phyloP scores from a whole-genome alignment of 768 basidiomycete genomes.

The Suillus subluteus region DNA sequence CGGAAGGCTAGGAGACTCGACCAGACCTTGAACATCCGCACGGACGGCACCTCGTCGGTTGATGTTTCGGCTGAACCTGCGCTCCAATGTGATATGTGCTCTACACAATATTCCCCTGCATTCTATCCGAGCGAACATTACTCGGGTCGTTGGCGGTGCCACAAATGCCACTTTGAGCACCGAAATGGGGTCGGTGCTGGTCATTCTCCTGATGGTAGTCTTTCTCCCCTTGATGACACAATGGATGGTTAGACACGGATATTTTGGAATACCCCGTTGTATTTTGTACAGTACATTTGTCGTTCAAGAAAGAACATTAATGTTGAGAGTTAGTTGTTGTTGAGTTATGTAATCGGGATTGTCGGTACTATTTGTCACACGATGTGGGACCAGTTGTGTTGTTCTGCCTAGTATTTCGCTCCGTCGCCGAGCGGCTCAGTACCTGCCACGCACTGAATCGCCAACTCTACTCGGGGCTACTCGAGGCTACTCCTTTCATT shows the following conservation, averaged over 20 bases:
- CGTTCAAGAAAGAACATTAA: background rate
- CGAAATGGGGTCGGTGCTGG: background rate
- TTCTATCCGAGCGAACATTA: slow-evolving; percentile 56
- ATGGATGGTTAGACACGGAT: background rate
- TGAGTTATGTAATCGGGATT: slow-evolving; percentile 6
- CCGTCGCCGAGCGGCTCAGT: slow-evolving; percentile 4
- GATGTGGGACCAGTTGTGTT: background rate
- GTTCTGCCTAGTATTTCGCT: slow-evolving; percentile 16
- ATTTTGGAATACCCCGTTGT: background rate
- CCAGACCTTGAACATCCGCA: slow-evolving; percentile 56
- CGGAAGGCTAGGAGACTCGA: slow-evolving; percentile 91
- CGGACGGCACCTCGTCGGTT: slow-evolving; percentile 30
- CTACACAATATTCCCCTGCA: slow-evolving; percentile 72
- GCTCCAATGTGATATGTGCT: slow-evolving; percentile 59
- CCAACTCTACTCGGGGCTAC: slow-evolving; percentile 4
- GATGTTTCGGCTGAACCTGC: slow-evolving; percentile 28
- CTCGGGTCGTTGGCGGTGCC: slow-evolving; percentile 41
- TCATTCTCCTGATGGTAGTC: background rate
- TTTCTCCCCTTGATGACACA: slow-evolving; percentile 2
- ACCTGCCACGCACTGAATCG: slow-evolving; percentile 10
- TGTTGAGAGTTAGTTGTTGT: background rate
- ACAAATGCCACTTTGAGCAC: slow-evolving; percentile 43
- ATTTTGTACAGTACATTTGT: background rate
- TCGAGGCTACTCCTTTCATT: slow-evolving; percentile 9
- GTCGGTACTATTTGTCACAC: background rate